Evolutionary conservation across 2,329 filamentous ascomycete species (phyloP), one percentile per base, ranked within the genome.

Genomic region (Cladobotryum protrusum): DNA sequence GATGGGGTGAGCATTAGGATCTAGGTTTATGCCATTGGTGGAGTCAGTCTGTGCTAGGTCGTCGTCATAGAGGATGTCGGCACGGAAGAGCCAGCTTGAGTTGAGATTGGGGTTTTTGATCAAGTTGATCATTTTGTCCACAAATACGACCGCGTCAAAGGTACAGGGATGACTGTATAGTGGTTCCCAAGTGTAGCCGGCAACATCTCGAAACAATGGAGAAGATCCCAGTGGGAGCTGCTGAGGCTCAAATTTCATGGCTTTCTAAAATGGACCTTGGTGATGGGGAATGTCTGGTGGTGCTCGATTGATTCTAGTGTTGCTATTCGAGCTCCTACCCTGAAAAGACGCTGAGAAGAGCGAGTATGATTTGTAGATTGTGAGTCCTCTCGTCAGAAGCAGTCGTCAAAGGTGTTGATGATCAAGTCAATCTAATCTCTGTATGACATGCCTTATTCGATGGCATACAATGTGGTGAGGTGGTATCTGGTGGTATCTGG

Each of bases 61-160:
- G 29, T 65, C 60, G 43, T 69, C 66, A 40, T 63, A 76, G 20
- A 87, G 74, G 20, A 92, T 82, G 60, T 93, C 87, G 43, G 87
- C 88, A 29, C 88, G 81, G 60, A 90, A 88, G 1, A 93, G 74
- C 76, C 86, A 87, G 14, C 78, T 82, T 0, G 86, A 87, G 56
- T 89, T 89, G 66, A 89, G 74, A 57, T 93, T 92, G 1, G 88
- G 88, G 59, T 92, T 91, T 57, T 78, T 78, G 56, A 92, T 79
- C 50, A 91, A 72, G 60, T 91, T 89, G 58, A 82, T 69, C 81
- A 89, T 87, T 45, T 87, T 83, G 37, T 75, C 67, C 52, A 74
- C 68, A 63, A 90, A 92, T 48, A 81, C 72, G 29, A 76, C 72
- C 1, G 82, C 76, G 14, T 76, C 69, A 62, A 90, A 91, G 12